These are phyloP conservation scores for baker's yeast (Saccharomyces cerevisiae) DNA, from an alignment of 805 yeast species.

Conservation along the genomic window DNA sequence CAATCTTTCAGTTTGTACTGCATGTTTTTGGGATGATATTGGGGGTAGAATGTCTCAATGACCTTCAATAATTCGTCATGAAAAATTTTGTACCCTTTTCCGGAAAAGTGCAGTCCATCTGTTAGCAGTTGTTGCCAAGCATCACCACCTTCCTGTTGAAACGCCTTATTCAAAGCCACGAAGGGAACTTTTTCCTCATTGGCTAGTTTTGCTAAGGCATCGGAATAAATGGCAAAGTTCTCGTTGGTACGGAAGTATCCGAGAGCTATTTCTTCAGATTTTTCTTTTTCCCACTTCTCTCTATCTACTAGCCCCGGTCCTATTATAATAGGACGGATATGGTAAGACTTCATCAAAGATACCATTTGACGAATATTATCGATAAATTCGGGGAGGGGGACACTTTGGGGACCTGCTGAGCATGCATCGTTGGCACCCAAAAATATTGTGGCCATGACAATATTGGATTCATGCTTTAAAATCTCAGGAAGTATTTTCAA, in stretches of 20 bases:
- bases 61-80: constrained; percentile 36
- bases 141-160: constrained; percentile 32
- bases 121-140: constrained; percentile 36
- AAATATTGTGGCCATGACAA: constrained; percentile 47
- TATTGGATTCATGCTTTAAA: constrained; percentile 40
- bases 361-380: constrained; percentile 42
- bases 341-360: constrained; percentile 32
- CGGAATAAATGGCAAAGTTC: constrained; percentile 41
- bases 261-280: constrained; percentile 27
- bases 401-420: constrained; percentile 37
- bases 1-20: constrained; percentile 34
- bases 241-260: constrained; percentile 42
- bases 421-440: constrained; percentile 79
- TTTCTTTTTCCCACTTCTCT: constrained; percentile 33
- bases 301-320: constrained; percentile 55
- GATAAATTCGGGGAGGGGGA: constrained; percentile 42
- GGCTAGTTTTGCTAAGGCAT: constrained; percentile 42
- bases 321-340: constrained; percentile 47
- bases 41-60: constrained; percentile 41
- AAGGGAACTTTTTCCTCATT: constrained; percentile 42
- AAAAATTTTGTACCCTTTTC: constrained; percentile 43
- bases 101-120: constrained; percentile 58
- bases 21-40: constrained; percentile 37
- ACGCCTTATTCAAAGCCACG: constrained; percentile 44
- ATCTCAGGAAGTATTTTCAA: constrained; percentile 41